Evolutionary conservation across 2,329 filamentous ascomycete genomes (phyloP).

Genomic region (Emmonsiellopsis sp.): DNA sequence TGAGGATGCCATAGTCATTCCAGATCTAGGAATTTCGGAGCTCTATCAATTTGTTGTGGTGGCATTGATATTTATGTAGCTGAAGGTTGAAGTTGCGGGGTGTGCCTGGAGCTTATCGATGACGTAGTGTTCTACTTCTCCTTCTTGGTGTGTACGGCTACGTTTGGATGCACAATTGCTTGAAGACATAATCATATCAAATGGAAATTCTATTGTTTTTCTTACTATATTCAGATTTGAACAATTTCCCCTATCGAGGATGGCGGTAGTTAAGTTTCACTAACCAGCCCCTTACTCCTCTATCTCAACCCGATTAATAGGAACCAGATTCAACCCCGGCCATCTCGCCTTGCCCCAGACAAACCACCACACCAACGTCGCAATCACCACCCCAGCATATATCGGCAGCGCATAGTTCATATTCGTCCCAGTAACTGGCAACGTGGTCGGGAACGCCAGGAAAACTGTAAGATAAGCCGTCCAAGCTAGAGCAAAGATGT

Average conservation of each 20-base stretch:
- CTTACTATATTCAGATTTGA: not conserved
- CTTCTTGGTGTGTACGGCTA: no score
- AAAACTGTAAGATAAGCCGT: constrained; percentile 23
- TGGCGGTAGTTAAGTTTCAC: not conserved
- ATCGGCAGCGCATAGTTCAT: constrained; percentile 33
- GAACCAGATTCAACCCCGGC: not conserved
- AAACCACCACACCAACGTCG: not conserved
- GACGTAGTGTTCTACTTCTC: no score
- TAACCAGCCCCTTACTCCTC: not conserved
- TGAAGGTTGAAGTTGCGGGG: no score
- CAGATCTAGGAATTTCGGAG: not conserved
- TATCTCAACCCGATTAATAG: not conserved
- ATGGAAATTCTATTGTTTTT: not conserved
- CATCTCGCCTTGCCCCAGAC: not conserved
- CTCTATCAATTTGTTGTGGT: not conserved
- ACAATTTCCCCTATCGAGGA: not conserved
- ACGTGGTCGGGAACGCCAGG: constrained; percentile 24
- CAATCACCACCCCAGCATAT: constrained; percentile 6
- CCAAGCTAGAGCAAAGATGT: constrained; percentile 27
- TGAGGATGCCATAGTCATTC: not conserved
- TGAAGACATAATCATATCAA: not conserved
- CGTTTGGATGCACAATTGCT: not conserved
- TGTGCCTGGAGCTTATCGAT: no score
- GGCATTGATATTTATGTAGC: no score
- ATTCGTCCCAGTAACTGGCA: constrained; percentile 26